Evolutionary conservation across 768 basidiomycete genomes (phyloP).

Genomic region (Pleurotus djamor): DNA sequence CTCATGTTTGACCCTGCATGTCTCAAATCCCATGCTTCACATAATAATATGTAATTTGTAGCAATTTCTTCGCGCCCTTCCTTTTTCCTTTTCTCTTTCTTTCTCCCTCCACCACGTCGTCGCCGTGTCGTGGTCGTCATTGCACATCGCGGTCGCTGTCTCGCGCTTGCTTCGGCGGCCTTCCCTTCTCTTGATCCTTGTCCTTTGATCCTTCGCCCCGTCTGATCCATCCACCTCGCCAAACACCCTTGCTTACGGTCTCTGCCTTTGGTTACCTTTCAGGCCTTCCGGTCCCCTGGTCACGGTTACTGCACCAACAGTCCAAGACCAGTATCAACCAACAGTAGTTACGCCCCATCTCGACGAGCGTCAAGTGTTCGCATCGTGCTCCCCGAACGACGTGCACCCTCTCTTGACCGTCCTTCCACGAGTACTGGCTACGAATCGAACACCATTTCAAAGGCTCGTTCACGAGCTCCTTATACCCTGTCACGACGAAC

Average conservation of each 20-base stretch:
- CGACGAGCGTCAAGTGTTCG: neutral
- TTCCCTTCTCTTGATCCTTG: neutral
- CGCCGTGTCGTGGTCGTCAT: neutral
- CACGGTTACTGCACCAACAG: neutral
- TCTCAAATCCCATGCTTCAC: neutral
- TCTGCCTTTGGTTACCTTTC: neutral
- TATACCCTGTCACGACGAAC: conserved; percentile 1
- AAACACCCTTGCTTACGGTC: neutral
- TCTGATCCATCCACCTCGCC: neutral
- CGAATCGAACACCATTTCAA: neutral
- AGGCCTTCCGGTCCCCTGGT: neutral
- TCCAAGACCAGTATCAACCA: neutral
- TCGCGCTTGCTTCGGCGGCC: neutral
- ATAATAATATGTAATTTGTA: neutral
- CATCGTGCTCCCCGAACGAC: neutral
- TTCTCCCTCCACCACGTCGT: neutral
- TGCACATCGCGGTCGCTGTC: neutral
- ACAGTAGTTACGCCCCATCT: neutral
- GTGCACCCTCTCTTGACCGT: neutral
- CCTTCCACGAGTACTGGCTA: neutral
- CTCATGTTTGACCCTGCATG: conserved; percentile 3
- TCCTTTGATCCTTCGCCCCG: neutral
- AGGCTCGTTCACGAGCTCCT: neutral
- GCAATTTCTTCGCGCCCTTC: neutral
- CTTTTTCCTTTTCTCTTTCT: neutral